Evolutionary conservation across 2,329 filamentous ascomycete genomes (phyloP).

Genomic region (Trichoderma simmonsii): DNA sequence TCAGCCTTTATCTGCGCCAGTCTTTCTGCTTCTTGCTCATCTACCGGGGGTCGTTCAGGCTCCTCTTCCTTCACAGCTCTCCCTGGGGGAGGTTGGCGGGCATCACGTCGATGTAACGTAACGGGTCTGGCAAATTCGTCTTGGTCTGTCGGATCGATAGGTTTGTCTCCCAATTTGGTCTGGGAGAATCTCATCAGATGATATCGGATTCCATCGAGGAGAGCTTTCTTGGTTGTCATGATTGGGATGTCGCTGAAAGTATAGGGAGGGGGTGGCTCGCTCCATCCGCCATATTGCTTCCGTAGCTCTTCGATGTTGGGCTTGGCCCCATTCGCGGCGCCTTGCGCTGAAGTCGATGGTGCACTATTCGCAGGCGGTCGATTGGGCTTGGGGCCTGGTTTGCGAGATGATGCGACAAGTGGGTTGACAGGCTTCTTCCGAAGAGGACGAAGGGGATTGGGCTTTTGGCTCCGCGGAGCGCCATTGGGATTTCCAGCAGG

Average conservation of each 20-base stretch:
- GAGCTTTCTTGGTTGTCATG: constrained; percentile 75
- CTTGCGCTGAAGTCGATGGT: constrained; percentile 20
- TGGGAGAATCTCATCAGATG: constrained; percentile 80
- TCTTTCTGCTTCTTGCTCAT: constrained; percentile 59
- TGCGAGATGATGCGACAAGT: constrained; percentile 59
- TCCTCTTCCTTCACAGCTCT: constrained; percentile 61
- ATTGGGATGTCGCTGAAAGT: constrained; percentile 62
- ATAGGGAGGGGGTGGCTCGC: constrained; percentile 45
- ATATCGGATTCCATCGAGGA: constrained; percentile 76
- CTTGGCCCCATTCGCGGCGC: constrained; percentile 30
- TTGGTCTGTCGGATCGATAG: constrained; percentile 66
- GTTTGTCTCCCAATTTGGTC: constrained; percentile 54
- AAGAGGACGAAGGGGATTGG: constrained; percentile 40
- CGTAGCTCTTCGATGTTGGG: constrained; percentile 42
- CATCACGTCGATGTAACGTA: constrained; percentile 83
- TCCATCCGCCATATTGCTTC: constrained; percentile 55
- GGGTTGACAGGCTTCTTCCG: constrained; percentile 54
- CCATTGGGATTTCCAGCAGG: constrained; percentile 37
- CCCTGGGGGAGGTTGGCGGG: constrained; percentile 64
- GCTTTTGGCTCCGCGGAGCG: constrained; percentile 29
- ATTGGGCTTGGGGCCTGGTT: constrained; percentile 27
- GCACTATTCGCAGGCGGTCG: constrained; percentile 21
- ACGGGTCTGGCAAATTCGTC: constrained; percentile 84
- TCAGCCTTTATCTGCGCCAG: constrained; percentile 72
- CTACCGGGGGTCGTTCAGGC: constrained; percentile 41